Conservation (phyloP, 495 filamentous ascomycete genomes). For the Xeromyces bisporus region DNA sequence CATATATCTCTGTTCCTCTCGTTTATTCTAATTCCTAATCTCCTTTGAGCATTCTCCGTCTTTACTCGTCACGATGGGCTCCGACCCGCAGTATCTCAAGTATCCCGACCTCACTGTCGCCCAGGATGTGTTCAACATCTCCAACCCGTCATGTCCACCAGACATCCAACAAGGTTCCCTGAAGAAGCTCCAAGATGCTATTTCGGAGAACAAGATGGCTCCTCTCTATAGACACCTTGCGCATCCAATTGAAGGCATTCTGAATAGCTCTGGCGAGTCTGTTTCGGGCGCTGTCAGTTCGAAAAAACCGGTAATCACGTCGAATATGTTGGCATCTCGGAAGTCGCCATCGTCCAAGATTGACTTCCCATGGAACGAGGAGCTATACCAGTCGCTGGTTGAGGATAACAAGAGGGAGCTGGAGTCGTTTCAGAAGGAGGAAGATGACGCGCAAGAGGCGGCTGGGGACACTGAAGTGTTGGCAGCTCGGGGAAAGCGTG, state of each 20-base stretch:
- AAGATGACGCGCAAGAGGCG: conserved; percentile 85
- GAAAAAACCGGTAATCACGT: conserved; percentile 35
- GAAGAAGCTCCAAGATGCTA: conserved; percentile 81
- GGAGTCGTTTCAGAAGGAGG: conserved; percentile 82
- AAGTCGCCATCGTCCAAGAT: conserved; percentile 42
- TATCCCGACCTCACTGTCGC: conserved; percentile 83
- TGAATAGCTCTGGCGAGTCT: conserved; percentile 63
- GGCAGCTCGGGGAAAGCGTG: conserved; percentile 81
- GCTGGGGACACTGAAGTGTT: conserved; percentile 91
- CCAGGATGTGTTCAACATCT: conserved; percentile 94
- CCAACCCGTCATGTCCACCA: conserved; percentile 62
- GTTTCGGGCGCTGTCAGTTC: conserved; percentile 37
- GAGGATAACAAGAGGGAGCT: conserved; percentile 84
- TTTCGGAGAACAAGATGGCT: conserved; percentile 87
- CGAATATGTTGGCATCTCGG: conserved; percentile 55
- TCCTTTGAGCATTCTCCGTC: too few species aligned
- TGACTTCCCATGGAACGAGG: conserved; percentile 76
- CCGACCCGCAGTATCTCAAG: conserved; percentile 91
- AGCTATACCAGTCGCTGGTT: conserved; percentile 66
- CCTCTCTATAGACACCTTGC: conserved; percentile 91
- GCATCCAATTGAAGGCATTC: conserved; percentile 78
- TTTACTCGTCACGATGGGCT: conserved; percentile 55
- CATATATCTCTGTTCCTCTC: conserved; percentile 2
- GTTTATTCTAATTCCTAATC: neutral
- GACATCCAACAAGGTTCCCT: conserved; percentile 53